Evolutionary conservation across 1,139 yeast genomes (phyloP).

Genomic region (Yamadazyma atmosphaerica): DNA sequence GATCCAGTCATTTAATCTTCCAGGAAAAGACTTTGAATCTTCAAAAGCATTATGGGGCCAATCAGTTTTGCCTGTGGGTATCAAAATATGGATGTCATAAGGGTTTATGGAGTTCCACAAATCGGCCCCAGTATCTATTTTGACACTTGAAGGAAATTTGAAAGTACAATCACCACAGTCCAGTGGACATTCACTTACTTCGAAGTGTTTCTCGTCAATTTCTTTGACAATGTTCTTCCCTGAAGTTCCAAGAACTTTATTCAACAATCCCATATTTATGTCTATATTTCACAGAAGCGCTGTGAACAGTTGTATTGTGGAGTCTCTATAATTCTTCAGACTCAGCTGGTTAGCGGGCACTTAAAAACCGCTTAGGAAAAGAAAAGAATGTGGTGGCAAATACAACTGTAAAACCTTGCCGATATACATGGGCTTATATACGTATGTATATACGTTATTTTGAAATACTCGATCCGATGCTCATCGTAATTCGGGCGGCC

Average conservation of each 20-base stretch:
- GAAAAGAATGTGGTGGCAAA: no score
- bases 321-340: not conserved
- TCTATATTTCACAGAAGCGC: not conserved
- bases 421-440: no score
- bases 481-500: not conserved
- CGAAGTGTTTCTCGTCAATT: constrained; percentile 38
- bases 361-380: no score
- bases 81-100: constrained; percentile 67
- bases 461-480: not conserved
- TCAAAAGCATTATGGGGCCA: constrained; percentile 81
- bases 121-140: constrained; percentile 44
- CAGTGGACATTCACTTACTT: constrained; percentile 42
- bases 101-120: constrained; percentile 74
- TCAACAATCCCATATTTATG: constrained; percentile 2
- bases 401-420: no score
- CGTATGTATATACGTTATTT: no score
- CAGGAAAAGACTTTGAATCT: constrained; percentile 50
- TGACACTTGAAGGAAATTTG: constrained; percentile 58
- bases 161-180: constrained; percentile 52
- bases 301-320: no score
- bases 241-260: constrained; percentile 4
- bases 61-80: constrained; percentile 81
- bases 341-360: no score
- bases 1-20: constrained; percentile 52
- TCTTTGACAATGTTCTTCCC: constrained; percentile 14